These are phyloP conservation scores for Agrocybe praecox DNA, from an alignment of 768 basidiomycete species.

Conservation along the genomic window DNA sequence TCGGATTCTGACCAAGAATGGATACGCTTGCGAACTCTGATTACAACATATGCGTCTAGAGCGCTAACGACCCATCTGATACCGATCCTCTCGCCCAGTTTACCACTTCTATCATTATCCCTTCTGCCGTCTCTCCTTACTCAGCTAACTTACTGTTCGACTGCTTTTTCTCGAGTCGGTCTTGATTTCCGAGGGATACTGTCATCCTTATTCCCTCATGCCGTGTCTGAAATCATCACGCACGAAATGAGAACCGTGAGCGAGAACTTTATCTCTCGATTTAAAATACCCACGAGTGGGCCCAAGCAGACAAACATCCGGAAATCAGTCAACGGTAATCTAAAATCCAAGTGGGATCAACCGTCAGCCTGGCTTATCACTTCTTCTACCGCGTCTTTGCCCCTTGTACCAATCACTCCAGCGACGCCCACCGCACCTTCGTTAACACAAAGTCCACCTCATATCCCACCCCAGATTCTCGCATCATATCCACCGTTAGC, in stretches of 20 bases:
- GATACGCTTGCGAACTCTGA: slow-evolving; percentile 47
- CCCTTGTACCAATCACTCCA: slow-evolving; percentile 24
- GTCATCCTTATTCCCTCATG: slow-evolving; percentile 63
- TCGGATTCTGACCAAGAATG: slow-evolving; percentile 18
- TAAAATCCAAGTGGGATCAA: slow-evolving; percentile 20
- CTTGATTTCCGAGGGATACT: slow-evolving; percentile 83
- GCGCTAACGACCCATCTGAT: slow-evolving; percentile 68
- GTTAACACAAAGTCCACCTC: slow-evolving; percentile 38
- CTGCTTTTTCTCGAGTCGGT: slow-evolving; percentile 90
- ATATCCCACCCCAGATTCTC: slow-evolving; percentile 73
- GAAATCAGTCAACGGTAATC: slow-evolving; percentile 12
- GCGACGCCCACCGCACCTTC: slow-evolving; percentile 24
- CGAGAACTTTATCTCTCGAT: slow-evolving; percentile 36
- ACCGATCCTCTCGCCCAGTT: slow-evolving; percentile 58
- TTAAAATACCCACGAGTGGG: slow-evolving; percentile 23
- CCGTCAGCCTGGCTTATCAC: slow-evolving; percentile 58
- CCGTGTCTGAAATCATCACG: slow-evolving; percentile 59
- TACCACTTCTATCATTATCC: slow-evolving; percentile 63
- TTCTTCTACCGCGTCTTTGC: slow-evolving; percentile 31
- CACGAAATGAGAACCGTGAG: slow-evolving; percentile 49
- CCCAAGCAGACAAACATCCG: slow-evolving; percentile 10
- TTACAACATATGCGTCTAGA: slow-evolving; percentile 66
- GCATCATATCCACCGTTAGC: slow-evolving; percentile 80
- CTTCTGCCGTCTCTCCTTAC: slow-evolving; percentile 84
- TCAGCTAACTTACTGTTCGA: slow-evolving; percentile 91